Evolutionary conservation across 768 basidiomycete species (phyloP), one percentile per base, ranked within the genome.

Genomic region (Trametes villosa): DNA sequence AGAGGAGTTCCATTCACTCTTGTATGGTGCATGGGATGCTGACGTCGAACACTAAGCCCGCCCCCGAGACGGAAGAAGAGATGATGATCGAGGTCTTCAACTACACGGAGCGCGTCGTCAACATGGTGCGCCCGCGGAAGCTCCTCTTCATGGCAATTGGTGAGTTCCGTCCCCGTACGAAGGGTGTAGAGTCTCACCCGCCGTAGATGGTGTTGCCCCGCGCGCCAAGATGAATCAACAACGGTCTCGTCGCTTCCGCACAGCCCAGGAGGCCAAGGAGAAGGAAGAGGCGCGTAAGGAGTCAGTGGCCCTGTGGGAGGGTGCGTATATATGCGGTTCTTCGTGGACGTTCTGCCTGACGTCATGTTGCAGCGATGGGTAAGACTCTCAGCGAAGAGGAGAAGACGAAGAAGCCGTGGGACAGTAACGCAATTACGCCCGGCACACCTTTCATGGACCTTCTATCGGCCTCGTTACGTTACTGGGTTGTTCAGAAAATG

Each of bases 181-280:
- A 36, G 27, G 50, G 33, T 4, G 55, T 42, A 36, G 5, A 24
- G 8, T 29, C n/a, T 24, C 13, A 46, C 45, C 12, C 41, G 8
- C 26, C 20, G 3, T 57, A 96, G 96, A 98, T 70, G 96, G 96
- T 60, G 96, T 98, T 22, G 96, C 96, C 11, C 96, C 96, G 31
- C 87, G 96, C 69, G 97, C 97, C 40, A 99, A 99, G 78, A 99
- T 99, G 97, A 99, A 99, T 72, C 97, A 99, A 71, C 97, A 99
- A 73, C 93, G 97, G 11, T 94, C 95, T 17, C 84, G 97, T 66
- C 94, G 97, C 56, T 99, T 99, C 78, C 86, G 97, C 61, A 86
- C 95, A 22, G 88, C 94, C 2, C 94, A 96, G 72, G 97, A 99
- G 74, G 95, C 97, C 4, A 87, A 89, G 62, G 93, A 96, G 34